These are phyloP conservation scores for Naganishia albida DNA, from an alignment of 1,284 basidiomycete species.

Conservation along the genomic window DNA sequence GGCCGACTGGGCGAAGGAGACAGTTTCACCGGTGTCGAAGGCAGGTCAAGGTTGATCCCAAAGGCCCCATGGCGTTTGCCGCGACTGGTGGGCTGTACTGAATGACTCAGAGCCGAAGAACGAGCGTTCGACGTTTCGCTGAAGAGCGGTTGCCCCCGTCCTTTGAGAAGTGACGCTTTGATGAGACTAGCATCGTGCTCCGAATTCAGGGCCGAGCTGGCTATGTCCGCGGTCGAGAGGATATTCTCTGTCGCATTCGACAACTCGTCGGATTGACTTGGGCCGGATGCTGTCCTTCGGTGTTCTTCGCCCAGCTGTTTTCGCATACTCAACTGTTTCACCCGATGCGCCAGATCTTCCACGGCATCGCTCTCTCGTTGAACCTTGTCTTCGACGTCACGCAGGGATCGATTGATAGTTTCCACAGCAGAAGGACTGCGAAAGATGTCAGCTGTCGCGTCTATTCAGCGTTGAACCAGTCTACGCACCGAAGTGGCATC, in stretches of 20 bases:
- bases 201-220: slow-evolving; percentile 16
- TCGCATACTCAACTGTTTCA: slow-evolving; percentile 12
- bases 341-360: slow-evolving; percentile 13
- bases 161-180: slow-evolving; percentile 7
- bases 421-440: slow-evolving; percentile 28
- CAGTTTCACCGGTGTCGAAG: slow-evolving; percentile 9
- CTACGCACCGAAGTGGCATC: slow-evolving; percentile 28
- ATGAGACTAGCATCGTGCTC: slow-evolving; percentile 18
- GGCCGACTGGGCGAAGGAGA: neutral
- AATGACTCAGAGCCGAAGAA: slow-evolving; percentile 20
- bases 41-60: slow-evolving; percentile 15
- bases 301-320: neutral
- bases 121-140: slow-evolving; percentile 13
- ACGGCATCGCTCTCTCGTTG: slow-evolving; percentile 7
- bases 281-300: neutral
- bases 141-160: slow-evolving; percentile 14
- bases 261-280: neutral
- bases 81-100: neutral
- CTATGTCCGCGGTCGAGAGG: slow-evolving; percentile 18
- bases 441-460: neutral
- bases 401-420: slow-evolving; percentile 9
- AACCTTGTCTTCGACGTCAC: slow-evolving; percentile 10
- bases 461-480: neutral
- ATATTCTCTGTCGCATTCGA: too few species aligned
- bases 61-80: slow-evolving; percentile 12